Evolutionary conservation across 2,329 filamentous ascomycete species (phyloP).

Genomic region (Fusarium zealandicum): DNA sequence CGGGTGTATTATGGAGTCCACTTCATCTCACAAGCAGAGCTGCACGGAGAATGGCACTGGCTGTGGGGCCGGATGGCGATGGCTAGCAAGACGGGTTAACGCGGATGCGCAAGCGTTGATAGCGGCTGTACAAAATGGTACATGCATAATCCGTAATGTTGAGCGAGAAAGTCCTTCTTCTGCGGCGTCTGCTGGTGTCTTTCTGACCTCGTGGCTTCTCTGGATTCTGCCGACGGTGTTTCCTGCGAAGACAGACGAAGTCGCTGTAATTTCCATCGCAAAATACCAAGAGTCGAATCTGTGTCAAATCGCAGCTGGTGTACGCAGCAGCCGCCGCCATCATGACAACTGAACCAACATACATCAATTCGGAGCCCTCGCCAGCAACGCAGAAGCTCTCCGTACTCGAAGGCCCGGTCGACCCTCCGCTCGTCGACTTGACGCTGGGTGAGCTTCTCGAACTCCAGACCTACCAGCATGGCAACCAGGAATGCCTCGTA

Average conservation of each 20-base stretch:
- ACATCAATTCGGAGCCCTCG: slow-evolving; percentile 41
- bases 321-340: slow-evolving; percentile 10
- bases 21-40: slow-evolving; percentile 25
- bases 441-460: slow-evolving; percentile 77
- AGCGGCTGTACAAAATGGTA: slow-evolving; percentile 23
- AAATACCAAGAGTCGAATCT: slow-evolving; percentile 4
- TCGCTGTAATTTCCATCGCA: not conserved
- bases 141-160: slow-evolving; percentile 18
- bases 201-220: slow-evolving; percentile 2
- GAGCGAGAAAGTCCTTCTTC: slow-evolving; percentile 23
- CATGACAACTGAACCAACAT: slow-evolving; percentile 44
- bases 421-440: slow-evolving; percentile 73
- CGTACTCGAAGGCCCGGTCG: slow-evolving; percentile 71
- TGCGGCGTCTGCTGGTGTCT: not conserved
- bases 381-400: slow-evolving; percentile 55
- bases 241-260: not conserved
- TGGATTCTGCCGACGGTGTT: not conserved
- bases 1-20: slow-evolving; percentile 20
- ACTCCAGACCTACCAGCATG: slow-evolving; percentile 71
- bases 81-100: slow-evolving; percentile 28
- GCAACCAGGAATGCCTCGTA: slow-evolving; percentile 71
- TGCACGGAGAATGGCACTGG: slow-evolving; percentile 26
- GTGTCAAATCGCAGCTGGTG: not conserved
- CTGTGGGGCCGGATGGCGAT: slow-evolving; percentile 31
- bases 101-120: slow-evolving; percentile 31